Evolutionary conservation across 345 rosid species (phyloP), one percentile per base, ranked within the genome.

Genomic region (Trapa bicornis): DNA sequence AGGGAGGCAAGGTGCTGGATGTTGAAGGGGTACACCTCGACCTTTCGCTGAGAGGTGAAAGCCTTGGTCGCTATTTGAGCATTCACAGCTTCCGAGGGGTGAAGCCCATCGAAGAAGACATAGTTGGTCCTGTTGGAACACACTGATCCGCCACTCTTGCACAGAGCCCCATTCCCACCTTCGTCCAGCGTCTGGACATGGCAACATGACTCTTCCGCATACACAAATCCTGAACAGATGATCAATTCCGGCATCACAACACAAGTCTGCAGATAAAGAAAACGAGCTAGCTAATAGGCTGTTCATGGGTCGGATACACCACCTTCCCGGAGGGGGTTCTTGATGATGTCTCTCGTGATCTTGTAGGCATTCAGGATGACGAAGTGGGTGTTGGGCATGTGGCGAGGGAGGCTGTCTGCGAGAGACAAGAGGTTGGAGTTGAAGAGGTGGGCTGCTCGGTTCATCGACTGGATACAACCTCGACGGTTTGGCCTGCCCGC

Each of bases 71-170:
- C 84, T 43, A 86, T 71, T 0, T 72, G 47, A 41, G 71, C 35
- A 68, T 81, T 86, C 37, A 81, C 88, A 1, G 87, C 84, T 68
- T 82, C 87, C n/a, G 89, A 82, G 36, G 92, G 88, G 64, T 86
- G 92, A 43, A 82, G 37, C 37, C 85, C 92, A 42, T 86, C 87
- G 47, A 84, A 86, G 73, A 67, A 82, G 29, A 84, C 83, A 38
- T 82, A 67, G 13, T 0, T 47, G 33, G 39, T 80, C 65, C 90
- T 67, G 37, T 80, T 63, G 33, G 12, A 33, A 32, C 87, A 80
- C 14, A 39, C 67, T 3, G 11, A 5, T 3, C 84, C 85, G 0
- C 73, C 73, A 54, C 66, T 72, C 66, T 63, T 73, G 76, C 90
- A 85, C 9, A 71, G 47, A 1, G 75, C 56, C 14, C 86, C 84